Base-by-base conservation (phyloP, 331 rosid genomes). In the Malus hybrid region DNA sequence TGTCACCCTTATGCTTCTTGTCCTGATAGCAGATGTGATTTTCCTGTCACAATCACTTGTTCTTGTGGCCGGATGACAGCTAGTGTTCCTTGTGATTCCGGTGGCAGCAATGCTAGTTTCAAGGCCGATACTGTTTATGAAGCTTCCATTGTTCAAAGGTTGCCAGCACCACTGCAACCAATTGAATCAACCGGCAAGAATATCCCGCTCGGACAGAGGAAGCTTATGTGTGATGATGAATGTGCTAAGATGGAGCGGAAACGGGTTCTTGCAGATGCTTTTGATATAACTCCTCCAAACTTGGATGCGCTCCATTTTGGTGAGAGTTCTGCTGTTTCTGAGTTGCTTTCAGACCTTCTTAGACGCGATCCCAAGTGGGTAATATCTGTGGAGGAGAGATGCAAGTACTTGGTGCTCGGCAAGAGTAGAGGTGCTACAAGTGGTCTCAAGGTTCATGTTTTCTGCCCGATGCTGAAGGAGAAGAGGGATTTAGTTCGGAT, bases 361-460 rank as follows among this genome's bases (percentile, higher is more conserved):
- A 83, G 97, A 74, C 94, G 94, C 32, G 98, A 93, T 73, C 86
- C 96, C 9, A 91, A 93, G 67, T 93, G 98, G 98, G 91, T 93
- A 28, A 82, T 91, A 62, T 82, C 96, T 26, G 88, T 93, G 81
- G 98, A 93, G 81, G 98, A 93, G 88, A 91, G 97, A 82, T 93
- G 97, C 89, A 93, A 87, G 77, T 78, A 77, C 74, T 81, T 93
- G 75, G 94, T 93, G 32, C 97, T 93, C 75, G 97, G 97, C 48
- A 91, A 88, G 86, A 82, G 78, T 73, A 91, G 77, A 87, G 93
- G 96, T 81, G 71, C 79, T 26, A 64, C 85, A 7, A 84, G 82
- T 63, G 90, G 97, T 83, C 89, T 93, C 19, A 88, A 80, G 75
- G 87, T 86, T 56, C 98, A 93, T 78, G 91, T 91, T 63, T 93